Base-by-base conservation (phyloP, 2,329 filamentous ascomycete genomes). In the Apiospora pterosperma region DNA sequence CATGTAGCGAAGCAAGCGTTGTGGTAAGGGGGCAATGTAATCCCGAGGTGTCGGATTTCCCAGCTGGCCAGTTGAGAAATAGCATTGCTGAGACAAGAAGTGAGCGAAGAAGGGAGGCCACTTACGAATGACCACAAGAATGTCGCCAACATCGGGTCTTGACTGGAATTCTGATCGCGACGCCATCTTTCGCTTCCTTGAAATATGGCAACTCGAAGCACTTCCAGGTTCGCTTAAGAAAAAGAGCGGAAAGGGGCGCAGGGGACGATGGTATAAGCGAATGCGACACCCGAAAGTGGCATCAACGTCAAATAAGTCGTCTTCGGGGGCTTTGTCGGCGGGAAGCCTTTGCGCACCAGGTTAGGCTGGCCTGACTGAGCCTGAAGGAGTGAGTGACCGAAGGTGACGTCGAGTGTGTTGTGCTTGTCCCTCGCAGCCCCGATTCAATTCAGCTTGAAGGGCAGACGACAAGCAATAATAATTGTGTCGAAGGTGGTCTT, bases 71-170 rank as follows among this genome's bases (percentile, higher is more conserved):
- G n/a, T 34, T 10, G 12, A 55, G 19, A 2, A 19, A 55, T 34
- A n/a, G 7, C 8, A 19, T 55, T 34, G 28, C 25, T 55, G 48
- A 55, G 28, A 60, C n/a, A 58, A 16, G 25, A 59, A 36, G 28
- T 12, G 28, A 34, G 28, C 52, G 25, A 28, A n/a, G 39, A 34
- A 62, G 23, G 44, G 28, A 64, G 48, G 48, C 59, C 62, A 85
- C 90, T 83, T 82, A 92, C 90, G 90, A 72, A 92, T 90, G 70
- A 92, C 90, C 69, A 92, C 76, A 70, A 92, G 79, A 63, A 88
- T 85, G 72, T 91, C 88, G 76, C 90, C 90, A 68, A 86, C 81
- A 34, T 88, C 86, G 72, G 87, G 88, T 76, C 80, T 83, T 67
- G 74, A 68, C 61, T 74, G 76, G 62, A 66, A 70, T 66, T 82